Conservation (phyloP, 495 filamentous ascomycete genomes). For the Penicillium chermesinum region DNA sequence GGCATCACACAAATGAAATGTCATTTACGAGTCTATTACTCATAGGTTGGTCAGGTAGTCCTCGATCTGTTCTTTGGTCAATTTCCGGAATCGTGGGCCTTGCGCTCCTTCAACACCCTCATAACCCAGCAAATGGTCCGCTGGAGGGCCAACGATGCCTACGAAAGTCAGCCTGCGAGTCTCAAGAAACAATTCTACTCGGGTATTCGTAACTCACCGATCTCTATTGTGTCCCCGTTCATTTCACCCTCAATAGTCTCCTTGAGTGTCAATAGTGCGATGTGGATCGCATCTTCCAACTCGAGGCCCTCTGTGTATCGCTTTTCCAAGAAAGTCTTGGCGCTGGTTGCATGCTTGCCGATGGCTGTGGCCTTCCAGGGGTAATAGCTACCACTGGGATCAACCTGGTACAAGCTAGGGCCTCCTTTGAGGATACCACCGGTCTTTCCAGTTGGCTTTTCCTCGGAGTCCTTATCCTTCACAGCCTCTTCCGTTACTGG, state of each 20-base stretch:
- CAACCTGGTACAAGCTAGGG: constrained; percentile 96
- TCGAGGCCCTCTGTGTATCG: constrained; percentile 95
- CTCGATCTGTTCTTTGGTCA: constrained; percentile 96
- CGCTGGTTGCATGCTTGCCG: constrained; percentile 95
- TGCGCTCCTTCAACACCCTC: constrained; percentile 86
- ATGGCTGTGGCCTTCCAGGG: constrained; percentile 99
- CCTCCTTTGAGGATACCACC: constrained; percentile 94
- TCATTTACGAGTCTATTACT: constrained; percentile 26
- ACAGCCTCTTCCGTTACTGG: constrained; percentile 58
- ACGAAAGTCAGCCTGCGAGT: constrained; percentile 3
- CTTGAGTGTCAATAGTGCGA: constrained; percentile 94
- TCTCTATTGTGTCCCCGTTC: constrained; percentile 98
- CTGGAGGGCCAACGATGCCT: constrained; percentile 95
- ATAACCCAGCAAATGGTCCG: constrained; percentile 84
- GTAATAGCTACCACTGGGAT: constrained; percentile 94
- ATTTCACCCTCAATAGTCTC: constrained; percentile 99
- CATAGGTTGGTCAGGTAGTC: constrained; percentile 97
- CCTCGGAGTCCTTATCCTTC: constrained; percentile 42
- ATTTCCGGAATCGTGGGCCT: constrained; percentile 91
- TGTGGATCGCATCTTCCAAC: constrained; percentile 97
- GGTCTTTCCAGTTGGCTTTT: constrained; percentile 73
- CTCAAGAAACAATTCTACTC: background rate
- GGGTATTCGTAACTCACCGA: constrained; percentile 57
- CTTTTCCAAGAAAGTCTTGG: constrained; percentile 99
- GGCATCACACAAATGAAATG: constrained; percentile 19